Base-by-base conservation (phyloP, 306 rosid species). In the Acacia confusa region DNA sequence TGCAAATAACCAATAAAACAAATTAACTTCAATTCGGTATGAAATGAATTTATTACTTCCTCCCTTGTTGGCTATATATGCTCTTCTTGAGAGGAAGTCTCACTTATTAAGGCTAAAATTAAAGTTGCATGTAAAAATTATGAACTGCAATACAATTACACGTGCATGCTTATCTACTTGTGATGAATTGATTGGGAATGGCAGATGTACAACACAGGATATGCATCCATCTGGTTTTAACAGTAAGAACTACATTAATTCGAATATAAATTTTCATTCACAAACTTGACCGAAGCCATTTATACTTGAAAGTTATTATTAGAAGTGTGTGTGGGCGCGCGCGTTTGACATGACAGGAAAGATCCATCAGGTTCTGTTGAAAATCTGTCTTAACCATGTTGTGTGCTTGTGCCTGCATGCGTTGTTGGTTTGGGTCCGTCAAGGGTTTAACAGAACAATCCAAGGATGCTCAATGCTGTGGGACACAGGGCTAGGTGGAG, bases 401-500 rank as follows among this genome's bases (percentile, higher is more conserved):
- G 69, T 63, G 69, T 14, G 40, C 20, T 7, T 53, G 25, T 53
- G 58, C 24, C 19, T 52, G 60, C 60, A 24, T 22, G 65, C 24
- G 66, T 12, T 64, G 70, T 30, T 14, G 69, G 16, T 63, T 66
- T 80, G 40, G 78, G 30, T 57, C 14, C 58, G 58, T 82, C 24
- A 48, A 88, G 92, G 92, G 3, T 82, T 88, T 73, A 22, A 1
- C 7, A 36, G 57, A 38, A 78, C 84, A 40, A 77, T 30, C 60
- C 40, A 65, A 81, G 89, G 87, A 81, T 91, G 91, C 69, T 88
- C 27, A 55, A 55, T 55, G 61, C 61, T 55, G 91, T 73, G 94
- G 88, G 45, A 87, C 94, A 87, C 94, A 38, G 91, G 94, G 52
- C 15, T 55, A 47, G 8, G 2, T 84, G 36, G 91, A 87, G 83